These are phyloP conservation scores for Prasinococcaceae sp. DNA, from an alignment of 139 green algal genomes.

Conservation along the genomic window DNA sequence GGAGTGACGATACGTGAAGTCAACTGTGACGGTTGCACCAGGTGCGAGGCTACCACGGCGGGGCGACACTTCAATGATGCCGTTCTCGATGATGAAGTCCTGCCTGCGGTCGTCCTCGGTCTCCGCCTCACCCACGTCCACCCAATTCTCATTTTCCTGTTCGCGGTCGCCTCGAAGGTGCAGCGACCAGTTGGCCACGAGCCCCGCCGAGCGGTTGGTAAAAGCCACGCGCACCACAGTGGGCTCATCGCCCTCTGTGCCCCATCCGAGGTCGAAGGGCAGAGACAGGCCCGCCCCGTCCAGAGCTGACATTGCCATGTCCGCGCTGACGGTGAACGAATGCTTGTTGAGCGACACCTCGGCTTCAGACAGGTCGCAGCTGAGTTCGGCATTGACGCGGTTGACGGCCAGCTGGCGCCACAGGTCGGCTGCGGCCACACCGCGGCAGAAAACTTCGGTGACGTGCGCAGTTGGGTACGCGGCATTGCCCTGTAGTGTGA, in stretches of 20 bases:
- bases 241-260: slow-evolving; percentile 8
- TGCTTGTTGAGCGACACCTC: slow-evolving; percentile 21
- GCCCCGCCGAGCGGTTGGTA: slow-evolving; percentile 25
- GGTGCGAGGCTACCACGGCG: slow-evolving; percentile 23
- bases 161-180: slow-evolving; percentile 32
- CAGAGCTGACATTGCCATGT: slow-evolving; percentile 9
- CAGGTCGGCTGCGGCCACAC: slow-evolving; percentile 25
- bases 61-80: slow-evolving; percentile 39
- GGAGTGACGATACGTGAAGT: slow-evolving; percentile 18
- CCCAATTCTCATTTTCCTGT: slow-evolving; percentile 53
- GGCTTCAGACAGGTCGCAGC: slow-evolving; percentile 10
- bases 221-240: slow-evolving; percentile 25
- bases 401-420: slow-evolving; percentile 33
- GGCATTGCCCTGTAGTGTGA: background rate
- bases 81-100: slow-evolving; percentile 38
- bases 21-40: slow-evolving; percentile 14
- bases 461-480: slow-evolving; percentile 8
- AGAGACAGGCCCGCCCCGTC: slow-evolving; percentile 24
- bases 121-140: slow-evolving; percentile 38
- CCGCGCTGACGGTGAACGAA: background rate
- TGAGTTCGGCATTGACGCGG: slow-evolving; percentile 35
- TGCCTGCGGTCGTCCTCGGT: slow-evolving; percentile 28
- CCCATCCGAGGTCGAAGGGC: slow-evolving; percentile 32
- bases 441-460: slow-evolving; percentile 4
- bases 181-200: slow-evolving; percentile 28